Percentiles rank a stretch among this genome's conserved stretches.
These are phyloP conservation scores for Aspergillus japonicus DNA, from an alignment of 2,329 filamentous ascomycete species.

Conservation along the genomic window DNA sequence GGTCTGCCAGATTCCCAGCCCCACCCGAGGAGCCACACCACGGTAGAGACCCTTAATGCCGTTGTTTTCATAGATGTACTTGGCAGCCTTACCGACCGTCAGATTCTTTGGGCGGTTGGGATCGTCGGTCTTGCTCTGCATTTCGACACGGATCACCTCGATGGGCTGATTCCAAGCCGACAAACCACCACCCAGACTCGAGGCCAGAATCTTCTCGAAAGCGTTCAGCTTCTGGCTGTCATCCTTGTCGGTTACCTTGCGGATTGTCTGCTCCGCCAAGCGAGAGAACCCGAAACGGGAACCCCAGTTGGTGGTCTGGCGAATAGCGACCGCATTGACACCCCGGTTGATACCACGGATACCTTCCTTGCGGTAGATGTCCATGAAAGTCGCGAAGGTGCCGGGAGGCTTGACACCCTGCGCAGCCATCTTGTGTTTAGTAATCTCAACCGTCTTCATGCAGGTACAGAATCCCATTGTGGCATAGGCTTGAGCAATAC, in stretches of 20 bases:
- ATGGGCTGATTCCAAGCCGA: conserved; percentile 99
- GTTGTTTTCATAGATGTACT: conserved; percentile 88
- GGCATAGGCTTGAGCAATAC: conserved; percentile 95
- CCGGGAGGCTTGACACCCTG: conserved; percentile 79
- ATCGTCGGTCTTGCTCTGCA: conserved; percentile 98
- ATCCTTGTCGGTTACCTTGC: conserved; percentile 73
- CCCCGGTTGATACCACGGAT: conserved; percentile 96
- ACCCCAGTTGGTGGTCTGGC: conserved; percentile 99
- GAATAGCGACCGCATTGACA: conserved; percentile 96
- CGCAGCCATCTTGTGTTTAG: conserved; percentile 91
- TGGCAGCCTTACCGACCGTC: conserved; percentile 79
- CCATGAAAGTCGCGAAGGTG: conserved; percentile 93
- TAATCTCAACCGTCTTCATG: conserved; percentile 99
- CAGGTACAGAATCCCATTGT: conserved; percentile 99
- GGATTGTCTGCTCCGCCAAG: conserved; percentile 86
- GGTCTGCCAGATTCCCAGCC: conserved; percentile 97
- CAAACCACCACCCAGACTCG: conserved; percentile 84
- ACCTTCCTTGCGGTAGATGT: conserved; percentile 92
- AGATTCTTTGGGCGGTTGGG: conserved; percentile 98
- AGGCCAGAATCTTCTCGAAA: conserved; percentile 85
- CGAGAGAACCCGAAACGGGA: conserved; percentile 91
- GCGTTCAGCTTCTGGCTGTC: conserved; percentile 74
- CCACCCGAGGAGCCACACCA: conserved; percentile 89
- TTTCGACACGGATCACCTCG: conserved; percentile 98
- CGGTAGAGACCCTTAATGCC: conserved; percentile 92